Percentiles rank a stretch among this genome's conserved stretches.
phyloP scores from a whole-genome alignment of 345 rosid species.

The Brassica rapa region DNA sequence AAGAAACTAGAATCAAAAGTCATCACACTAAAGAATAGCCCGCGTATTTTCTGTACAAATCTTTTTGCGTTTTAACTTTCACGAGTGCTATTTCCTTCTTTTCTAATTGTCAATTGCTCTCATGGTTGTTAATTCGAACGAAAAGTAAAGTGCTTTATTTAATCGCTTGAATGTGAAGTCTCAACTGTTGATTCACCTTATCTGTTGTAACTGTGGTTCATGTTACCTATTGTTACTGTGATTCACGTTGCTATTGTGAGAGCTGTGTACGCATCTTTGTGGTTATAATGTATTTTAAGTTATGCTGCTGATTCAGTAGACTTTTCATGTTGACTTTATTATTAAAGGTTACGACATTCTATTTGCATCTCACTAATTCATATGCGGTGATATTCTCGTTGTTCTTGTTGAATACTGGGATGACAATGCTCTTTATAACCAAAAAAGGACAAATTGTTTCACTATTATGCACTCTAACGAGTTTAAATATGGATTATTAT shows the following conservation, averaged over 20 bases:
- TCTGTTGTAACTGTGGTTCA: background rate
- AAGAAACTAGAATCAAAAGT: background rate
- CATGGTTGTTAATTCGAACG: conserved; percentile 14
- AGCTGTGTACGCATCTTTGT: background rate
- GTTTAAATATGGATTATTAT: background rate
- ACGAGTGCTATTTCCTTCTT: conserved; percentile 9
- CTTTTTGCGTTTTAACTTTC: background rate
- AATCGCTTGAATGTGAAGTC: conserved; percentile 3
- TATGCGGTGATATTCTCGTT: too few species aligned
- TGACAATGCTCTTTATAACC: too few species aligned
- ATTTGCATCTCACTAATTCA: too few species aligned
- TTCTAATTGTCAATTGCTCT: background rate
- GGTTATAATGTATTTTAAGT: background rate
- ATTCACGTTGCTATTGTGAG: background rate
- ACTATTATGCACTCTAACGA: background rate
- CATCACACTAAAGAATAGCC: conserved; percentile 1
- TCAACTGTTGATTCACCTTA: background rate
- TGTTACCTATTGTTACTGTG: background rate
- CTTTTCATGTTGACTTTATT: too few species aligned
- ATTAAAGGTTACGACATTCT: background rate
- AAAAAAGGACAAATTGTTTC: background rate
- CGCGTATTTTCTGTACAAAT: background rate
- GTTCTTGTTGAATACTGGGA: too few species aligned
- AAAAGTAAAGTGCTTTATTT: conserved; percentile 3
- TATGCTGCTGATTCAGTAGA: too few species aligned